Percentiles rank a stretch among this genome's conserved stretches.
Conservation (phyloP, 164 flowering plant species). For the Berberis thunbergii region DNA sequence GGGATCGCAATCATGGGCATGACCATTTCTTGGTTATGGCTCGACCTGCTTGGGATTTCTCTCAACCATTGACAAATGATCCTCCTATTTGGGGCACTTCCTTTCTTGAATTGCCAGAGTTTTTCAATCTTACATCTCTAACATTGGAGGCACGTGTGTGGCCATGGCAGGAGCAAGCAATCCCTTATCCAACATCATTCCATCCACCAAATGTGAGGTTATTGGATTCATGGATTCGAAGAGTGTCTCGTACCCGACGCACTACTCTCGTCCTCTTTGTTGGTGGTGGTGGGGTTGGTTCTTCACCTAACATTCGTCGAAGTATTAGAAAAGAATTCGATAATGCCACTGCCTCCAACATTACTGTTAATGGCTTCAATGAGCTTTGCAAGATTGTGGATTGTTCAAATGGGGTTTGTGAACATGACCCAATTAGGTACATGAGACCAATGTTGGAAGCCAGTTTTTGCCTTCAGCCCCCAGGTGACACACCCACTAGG, state of each 20-base stretch:
- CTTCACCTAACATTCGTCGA: slow-evolving; percentile 57
- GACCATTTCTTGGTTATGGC: slow-evolving; percentile 89
- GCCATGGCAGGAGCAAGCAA: slow-evolving; percentile 91
- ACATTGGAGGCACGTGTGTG: slow-evolving; percentile 60
- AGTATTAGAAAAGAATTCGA: slow-evolving; percentile 74
- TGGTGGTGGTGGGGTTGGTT: slow-evolving; percentile 74
- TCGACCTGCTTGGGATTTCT: slow-evolving; percentile 88
- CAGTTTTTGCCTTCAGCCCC: slow-evolving; percentile 91
- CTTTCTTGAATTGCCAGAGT: slow-evolving; percentile 66
- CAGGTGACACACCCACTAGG: slow-evolving; percentile 90
- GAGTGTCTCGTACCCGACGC: slow-evolving; percentile 49
- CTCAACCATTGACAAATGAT: slow-evolving; percentile 41
- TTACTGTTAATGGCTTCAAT: background rate
- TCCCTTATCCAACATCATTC: slow-evolving; percentile 86
- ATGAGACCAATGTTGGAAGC: slow-evolving; percentile 88
- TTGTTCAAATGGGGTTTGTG: slow-evolving; percentile 78
- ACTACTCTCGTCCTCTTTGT: slow-evolving; percentile 62
- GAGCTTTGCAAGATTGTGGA: slow-evolving; percentile 66
- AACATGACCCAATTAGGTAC: slow-evolving; percentile 75
- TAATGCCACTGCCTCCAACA: slow-evolving; percentile 8
- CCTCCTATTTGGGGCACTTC: slow-evolving; percentile 84
- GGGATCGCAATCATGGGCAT: slow-evolving; percentile 46
- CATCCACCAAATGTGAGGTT: slow-evolving; percentile 56
- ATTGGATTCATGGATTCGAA: slow-evolving; percentile 49
- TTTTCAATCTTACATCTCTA: slow-evolving; percentile 69